Conservation (phyloP, 1,284 basidiomycete genomes). For the Trichosporon sp. region DNA sequence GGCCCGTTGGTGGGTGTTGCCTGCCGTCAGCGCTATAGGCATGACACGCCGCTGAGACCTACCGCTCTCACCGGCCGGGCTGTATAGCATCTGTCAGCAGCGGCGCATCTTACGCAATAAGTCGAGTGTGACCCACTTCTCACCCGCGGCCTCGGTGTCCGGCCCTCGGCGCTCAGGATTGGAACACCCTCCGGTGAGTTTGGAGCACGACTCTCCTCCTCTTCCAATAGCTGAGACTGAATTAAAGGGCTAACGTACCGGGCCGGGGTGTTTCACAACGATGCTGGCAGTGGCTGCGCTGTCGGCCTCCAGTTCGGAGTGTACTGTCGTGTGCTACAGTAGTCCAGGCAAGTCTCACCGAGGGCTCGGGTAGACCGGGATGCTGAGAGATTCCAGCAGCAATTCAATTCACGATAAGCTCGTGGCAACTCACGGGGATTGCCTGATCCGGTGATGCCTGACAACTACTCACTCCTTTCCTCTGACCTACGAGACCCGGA, state of each 20-base stretch:
- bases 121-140: not conserved
- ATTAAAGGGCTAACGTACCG: not conserved
- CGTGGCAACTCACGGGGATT: not conserved
- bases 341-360: not conserved
- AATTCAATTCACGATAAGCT: not conserved
- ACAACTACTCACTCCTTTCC: not conserved
- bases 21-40: not conserved
- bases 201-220: not conserved
- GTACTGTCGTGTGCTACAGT: not conserved
- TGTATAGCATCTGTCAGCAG: not conserved
- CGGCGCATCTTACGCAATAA: not conserved
- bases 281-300: no score
- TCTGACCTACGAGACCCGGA: not conserved
- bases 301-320: not conserved
- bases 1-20: not conserved
- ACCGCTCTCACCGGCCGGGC: not conserved
- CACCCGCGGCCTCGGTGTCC: not conserved
- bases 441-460: not conserved
- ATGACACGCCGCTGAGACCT: not conserved
- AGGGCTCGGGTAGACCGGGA: not conserved
- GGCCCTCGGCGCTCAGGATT: not conserved
- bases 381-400: not conserved
- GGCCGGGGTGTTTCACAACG: not conserved
- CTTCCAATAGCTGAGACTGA: not conserved
- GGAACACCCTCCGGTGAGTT: not conserved